These are phyloP conservation scores for Fraxinus floribunda DNA, from an alignment of 305 asterid species.

Conservation along the genomic window DNA sequence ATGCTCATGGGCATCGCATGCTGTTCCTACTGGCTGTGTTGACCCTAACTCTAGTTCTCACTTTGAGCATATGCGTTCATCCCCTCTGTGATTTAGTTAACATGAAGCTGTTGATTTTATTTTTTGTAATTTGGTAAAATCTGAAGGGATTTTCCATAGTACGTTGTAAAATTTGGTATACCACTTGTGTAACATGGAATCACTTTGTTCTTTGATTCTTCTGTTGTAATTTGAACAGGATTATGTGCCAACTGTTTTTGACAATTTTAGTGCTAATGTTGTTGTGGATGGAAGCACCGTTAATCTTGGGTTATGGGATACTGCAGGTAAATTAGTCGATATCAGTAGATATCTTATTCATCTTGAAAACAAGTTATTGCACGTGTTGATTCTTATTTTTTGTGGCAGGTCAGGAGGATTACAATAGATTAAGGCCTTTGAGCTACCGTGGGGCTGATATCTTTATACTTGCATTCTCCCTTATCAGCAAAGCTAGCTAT, in stretches of 20 bases:
- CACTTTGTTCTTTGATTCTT: background rate
- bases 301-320: background rate
- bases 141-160: background rate
- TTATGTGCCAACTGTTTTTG: background rate
- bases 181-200: background rate
- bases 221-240: background rate
- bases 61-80: background rate
- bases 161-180: background rate
- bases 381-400: background rate
- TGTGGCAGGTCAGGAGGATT: constrained; percentile 1
- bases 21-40: background rate
- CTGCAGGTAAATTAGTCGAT: background rate
- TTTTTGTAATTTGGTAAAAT: background rate
- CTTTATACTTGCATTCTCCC: constrained; percentile 27
- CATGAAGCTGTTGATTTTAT: background rate
- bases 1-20: background rate
- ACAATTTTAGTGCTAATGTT: background rate
- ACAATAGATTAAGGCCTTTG: background rate
- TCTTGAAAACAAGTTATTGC: background rate
- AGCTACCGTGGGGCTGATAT: background rate
- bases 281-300: background rate
- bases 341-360: background rate
- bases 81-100: background rate
- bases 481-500: constrained; percentile 55
- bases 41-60: background rate